A percentile compares a stretch with the other conserved stretches of the same genome.
These are phyloP conservation scores for Pyracantha coccinea DNA, from an alignment of 331 rosid genomes.

Conservation along the genomic window DNA sequence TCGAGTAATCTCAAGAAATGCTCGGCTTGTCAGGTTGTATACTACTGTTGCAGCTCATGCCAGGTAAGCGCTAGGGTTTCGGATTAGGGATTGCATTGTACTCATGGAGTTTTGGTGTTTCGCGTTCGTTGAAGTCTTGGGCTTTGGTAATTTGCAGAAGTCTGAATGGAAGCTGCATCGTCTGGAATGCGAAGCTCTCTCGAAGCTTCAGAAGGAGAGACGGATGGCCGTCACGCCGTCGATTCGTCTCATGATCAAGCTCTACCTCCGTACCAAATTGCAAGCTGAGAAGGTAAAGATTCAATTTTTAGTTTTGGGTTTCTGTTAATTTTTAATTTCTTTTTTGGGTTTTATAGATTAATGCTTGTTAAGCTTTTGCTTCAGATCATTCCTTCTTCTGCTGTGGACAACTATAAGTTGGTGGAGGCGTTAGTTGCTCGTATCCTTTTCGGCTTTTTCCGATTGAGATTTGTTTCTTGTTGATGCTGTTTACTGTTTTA, in stretches of 20 bases:
- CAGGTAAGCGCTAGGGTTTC: constrained; percentile 38
- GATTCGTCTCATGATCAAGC: constrained; percentile 70
- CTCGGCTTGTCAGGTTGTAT: constrained; percentile 61
- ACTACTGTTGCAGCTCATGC: constrained; percentile 67
- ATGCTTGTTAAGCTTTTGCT: constrained; percentile 9
- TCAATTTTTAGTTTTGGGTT: background rate
- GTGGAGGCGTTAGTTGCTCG: constrained; percentile 84
- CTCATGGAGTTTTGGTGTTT: background rate
- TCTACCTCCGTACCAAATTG: constrained; percentile 58
- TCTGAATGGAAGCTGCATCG: constrained; percentile 89
- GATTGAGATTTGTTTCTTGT: background rate
- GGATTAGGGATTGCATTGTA: background rate
- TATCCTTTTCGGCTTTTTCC: constrained; percentile 38
- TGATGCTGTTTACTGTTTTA: constrained; percentile 20
- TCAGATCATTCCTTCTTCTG: constrained; percentile 53
- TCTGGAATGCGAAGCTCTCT: constrained; percentile 72
- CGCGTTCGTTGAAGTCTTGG: background rate
- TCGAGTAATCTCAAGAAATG: constrained; percentile 62
- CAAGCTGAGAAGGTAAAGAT: constrained; percentile 56
- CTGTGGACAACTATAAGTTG: constrained; percentile 63
- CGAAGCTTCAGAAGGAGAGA: constrained; percentile 47
- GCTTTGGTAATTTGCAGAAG: constrained; percentile 34
- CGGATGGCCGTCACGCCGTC: constrained; percentile 72
- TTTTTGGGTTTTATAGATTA: background rate
- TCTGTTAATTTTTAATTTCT: no score